Conservation (phyloP, 2,329 filamentous ascomycete species). For the Didymella segeticola region DNA sequence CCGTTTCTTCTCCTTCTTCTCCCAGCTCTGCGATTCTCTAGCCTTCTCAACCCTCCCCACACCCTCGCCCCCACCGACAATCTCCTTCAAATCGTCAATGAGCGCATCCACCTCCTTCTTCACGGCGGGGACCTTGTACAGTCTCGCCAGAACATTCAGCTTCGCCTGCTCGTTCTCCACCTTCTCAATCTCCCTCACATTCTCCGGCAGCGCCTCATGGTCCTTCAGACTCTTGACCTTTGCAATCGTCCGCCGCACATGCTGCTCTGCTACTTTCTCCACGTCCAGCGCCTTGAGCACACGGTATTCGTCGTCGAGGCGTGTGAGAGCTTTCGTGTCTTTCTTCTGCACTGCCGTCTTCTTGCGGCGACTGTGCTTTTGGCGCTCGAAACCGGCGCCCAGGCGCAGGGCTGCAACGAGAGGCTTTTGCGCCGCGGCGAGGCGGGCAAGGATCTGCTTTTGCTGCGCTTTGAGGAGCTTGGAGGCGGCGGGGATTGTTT, state of each 20-base stretch:
- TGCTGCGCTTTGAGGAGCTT: constrained; percentile 26
- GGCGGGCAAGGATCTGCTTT: constrained; percentile 49
- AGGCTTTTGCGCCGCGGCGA: constrained; percentile 63
- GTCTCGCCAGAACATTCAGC: constrained; percentile 64
- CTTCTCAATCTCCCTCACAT: constrained; percentile 46
- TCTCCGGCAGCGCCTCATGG: constrained; percentile 55
- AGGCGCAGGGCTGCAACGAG: constrained; percentile 70
- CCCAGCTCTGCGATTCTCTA: constrained; percentile 15
- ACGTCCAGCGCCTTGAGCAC: constrained; percentile 65
- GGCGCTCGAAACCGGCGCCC: constrained; percentile 78
- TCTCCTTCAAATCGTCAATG: constrained; percentile 50
- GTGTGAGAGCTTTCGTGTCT: constrained; percentile 57
- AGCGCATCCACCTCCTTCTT: constrained; percentile 60
- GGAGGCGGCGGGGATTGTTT: constrained; percentile 3
- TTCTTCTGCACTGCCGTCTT: constrained; percentile 60
- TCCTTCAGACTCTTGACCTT: constrained; percentile 65
- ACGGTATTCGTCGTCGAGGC: constrained; percentile 68
- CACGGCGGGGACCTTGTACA: constrained; percentile 67
- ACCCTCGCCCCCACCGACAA: constrained; percentile 33
- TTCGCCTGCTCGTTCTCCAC: constrained; percentile 54
- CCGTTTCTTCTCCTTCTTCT: constrained; percentile 27
- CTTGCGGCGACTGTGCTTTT: constrained; percentile 71
- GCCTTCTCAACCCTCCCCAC: not conserved
- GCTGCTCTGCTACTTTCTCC: constrained; percentile 57
- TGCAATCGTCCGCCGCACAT: constrained; percentile 63